Conservation (phyloP, 495 filamentous ascomycete genomes). For the Xylaria telfairii region DNA sequence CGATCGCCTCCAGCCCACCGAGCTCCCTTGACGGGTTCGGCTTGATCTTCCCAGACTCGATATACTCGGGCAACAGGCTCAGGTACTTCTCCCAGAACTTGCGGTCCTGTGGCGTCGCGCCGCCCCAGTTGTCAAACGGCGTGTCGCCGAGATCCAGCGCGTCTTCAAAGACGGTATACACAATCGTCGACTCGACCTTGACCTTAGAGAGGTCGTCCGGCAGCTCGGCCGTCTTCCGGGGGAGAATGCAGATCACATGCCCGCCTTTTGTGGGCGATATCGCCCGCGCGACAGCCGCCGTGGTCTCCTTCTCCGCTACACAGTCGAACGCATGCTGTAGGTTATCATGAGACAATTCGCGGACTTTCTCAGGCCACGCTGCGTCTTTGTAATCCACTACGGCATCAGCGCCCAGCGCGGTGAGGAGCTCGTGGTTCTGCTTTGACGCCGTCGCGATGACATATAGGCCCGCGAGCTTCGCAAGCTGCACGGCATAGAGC, state of each 20-base stretch:
- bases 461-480: constrained; percentile 60
- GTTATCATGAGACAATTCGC: constrained; percentile 28
- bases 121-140: constrained; percentile 32
- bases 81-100: constrained; percentile 38
- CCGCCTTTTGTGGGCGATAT: constrained; percentile 33
- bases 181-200: constrained; percentile 36
- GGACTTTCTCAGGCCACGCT: constrained; percentile 33
- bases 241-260: constrained; percentile 30
- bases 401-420: constrained; percentile 56
- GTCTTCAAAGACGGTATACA: constrained; percentile 35
- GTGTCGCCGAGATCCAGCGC: constrained; percentile 20
- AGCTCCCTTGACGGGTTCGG: constrained; percentile 31
- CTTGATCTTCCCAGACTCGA: constrained; percentile 33
- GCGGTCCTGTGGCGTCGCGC: constrained; percentile 32
- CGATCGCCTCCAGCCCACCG: constrained; percentile 41
- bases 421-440: constrained; percentile 59
- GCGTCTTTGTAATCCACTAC: constrained; percentile 62
- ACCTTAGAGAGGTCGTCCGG: constrained; percentile 30
- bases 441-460: constrained; percentile 61
- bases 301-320: constrained; percentile 24
- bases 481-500: constrained; percentile 65
- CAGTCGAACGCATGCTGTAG: constrained; percentile 34
- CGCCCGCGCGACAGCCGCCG: constrained; percentile 22
- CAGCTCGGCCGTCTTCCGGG: constrained; percentile 26
- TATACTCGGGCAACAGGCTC: constrained; percentile 28